These are phyloP conservation scores for Rehmannia glutinosa DNA, from an alignment of 257 asterid species.

Conservation along the genomic window DNA sequence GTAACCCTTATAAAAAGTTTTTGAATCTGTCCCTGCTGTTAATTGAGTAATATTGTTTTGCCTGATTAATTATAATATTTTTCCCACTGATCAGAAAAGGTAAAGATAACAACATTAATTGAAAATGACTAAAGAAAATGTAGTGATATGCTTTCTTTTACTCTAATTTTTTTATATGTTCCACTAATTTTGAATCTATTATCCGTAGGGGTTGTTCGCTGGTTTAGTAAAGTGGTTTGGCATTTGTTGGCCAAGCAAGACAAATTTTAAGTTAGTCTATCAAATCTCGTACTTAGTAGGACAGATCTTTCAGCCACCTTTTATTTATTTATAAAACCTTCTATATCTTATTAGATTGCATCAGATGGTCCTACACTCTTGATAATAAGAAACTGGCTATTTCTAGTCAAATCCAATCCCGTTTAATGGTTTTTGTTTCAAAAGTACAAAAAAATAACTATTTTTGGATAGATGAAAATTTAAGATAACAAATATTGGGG, in stretches of 20 bases:
- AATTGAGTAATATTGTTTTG: no score
- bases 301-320: constrained; percentile 31
- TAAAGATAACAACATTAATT: no score
- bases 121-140: no score
- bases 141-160: not conserved
- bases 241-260: constrained; percentile 14
- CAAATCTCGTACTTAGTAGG: constrained; percentile 31
- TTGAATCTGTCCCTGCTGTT: no score
- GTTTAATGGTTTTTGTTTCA: not conserved
- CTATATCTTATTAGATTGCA: not conserved
- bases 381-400: not conserved
- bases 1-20: no score
- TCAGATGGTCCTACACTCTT: not conserved
- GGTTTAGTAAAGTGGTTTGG: constrained; percentile 11
- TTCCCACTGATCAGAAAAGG: no score
- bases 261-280: constrained; percentile 23
- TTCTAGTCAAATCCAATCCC: not conserved
- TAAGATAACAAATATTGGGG: not conserved
- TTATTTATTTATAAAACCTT: not conserved
- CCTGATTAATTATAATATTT: no score
- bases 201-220: constrained; percentile 8
- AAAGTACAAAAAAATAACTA: not conserved
- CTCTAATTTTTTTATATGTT: not conserved
- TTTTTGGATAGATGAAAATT: not conserved
- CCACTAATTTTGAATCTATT: not conserved